Evolutionary conservation across 1,284 basidiomycete species (phyloP).

Genomic region (Salmacisia buchloeana): DNA sequence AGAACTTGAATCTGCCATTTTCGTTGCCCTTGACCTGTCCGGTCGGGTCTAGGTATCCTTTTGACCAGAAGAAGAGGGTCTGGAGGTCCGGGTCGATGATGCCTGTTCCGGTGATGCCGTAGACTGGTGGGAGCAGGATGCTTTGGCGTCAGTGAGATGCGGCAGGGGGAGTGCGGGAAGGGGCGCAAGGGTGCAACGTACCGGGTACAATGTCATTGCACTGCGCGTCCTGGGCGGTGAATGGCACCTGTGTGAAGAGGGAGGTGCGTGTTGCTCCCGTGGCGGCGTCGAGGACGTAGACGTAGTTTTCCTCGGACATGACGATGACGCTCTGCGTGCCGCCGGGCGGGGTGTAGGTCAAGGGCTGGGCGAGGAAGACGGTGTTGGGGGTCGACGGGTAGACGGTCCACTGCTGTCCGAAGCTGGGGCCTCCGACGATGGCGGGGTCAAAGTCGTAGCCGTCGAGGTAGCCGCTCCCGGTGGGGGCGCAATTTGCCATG

Average conservation of each 20-base stretch:
- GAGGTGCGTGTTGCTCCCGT: slow-evolving; percentile 6
- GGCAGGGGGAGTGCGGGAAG: no score
- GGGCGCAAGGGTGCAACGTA: not conserved
- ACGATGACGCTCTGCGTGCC: slow-evolving; percentile 12
- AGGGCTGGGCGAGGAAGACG: slow-evolving; percentile 10
- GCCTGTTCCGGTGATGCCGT: slow-evolving; percentile 18
- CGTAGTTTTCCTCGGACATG: slow-evolving; percentile 11
- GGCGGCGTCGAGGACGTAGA: slow-evolving; percentile 12
- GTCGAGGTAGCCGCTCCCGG: slow-evolving; percentile 14
- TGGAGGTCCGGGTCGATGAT: slow-evolving; percentile 11
- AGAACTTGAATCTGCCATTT: slow-evolving; percentile 17
- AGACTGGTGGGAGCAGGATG: not conserved
- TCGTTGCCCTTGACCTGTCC: not conserved
- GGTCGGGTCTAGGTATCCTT: slow-evolving; percentile 11
- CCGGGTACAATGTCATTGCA: slow-evolving; percentile 10
- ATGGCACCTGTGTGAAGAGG: not conserved
- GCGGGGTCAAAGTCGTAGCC: slow-evolving; percentile 20
- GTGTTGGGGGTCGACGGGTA: not conserved
- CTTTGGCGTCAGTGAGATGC: not conserved
- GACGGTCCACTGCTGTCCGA: slow-evolving; percentile 9
- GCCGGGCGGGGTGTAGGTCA: slow-evolving; percentile 14
- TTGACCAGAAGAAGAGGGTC: slow-evolving; percentile 18
- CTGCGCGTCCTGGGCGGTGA: slow-evolving; percentile 5
- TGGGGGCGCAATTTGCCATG: slow-evolving; percentile 13
- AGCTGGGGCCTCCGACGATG: slow-evolving; percentile 14